Percentiles rank a stretch among this genome's conserved stretches.
These are phyloP conservation scores for Nepenthes mirabilis DNA, from an alignment of 148 eudicot genomes.

Conservation along the genomic window DNA sequence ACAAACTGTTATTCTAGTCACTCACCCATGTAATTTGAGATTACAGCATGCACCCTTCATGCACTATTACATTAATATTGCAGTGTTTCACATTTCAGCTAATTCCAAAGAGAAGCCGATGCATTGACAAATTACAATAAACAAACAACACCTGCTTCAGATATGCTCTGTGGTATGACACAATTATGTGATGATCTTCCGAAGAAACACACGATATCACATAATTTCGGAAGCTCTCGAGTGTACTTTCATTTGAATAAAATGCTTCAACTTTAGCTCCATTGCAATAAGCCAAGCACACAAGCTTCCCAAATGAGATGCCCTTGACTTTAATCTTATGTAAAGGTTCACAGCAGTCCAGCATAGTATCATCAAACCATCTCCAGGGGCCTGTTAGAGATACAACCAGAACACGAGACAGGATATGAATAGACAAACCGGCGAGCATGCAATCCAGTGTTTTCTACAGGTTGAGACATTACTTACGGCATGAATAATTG, in stretches of 20 bases:
- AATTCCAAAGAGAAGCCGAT: no score
- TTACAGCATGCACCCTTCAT: no score
- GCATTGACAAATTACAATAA: background rate
- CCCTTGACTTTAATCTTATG: constrained; percentile 32
- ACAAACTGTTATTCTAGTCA: no score
- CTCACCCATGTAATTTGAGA: no score
- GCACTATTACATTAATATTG: no score
- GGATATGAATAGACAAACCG: no score
- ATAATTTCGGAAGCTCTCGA: constrained; percentile 17
- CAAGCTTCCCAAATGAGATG: constrained; percentile 36
- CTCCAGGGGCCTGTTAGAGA: constrained; percentile 38
- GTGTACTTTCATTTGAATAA: constrained; percentile 28
- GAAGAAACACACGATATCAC: constrained; percentile 28
- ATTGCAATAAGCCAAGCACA: constrained; percentile 38
- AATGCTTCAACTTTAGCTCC: constrained; percentile 39
- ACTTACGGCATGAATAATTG: no score
- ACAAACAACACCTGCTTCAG: constrained; percentile 27
- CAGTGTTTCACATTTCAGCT: no score
- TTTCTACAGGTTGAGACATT: no score
- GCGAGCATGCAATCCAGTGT: no score
- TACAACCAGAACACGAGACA: background rate
- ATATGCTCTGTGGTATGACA: constrained; percentile 29
- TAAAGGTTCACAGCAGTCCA: constrained; percentile 47
- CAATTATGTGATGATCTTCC: constrained; percentile 31
- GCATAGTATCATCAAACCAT: constrained; percentile 46